Evolutionary conservation across 2,329 filamentous ascomycete species (phyloP), one percentile per base, ranked within the genome.

Genomic region (Teratosphaeria zuluensis): DNA sequence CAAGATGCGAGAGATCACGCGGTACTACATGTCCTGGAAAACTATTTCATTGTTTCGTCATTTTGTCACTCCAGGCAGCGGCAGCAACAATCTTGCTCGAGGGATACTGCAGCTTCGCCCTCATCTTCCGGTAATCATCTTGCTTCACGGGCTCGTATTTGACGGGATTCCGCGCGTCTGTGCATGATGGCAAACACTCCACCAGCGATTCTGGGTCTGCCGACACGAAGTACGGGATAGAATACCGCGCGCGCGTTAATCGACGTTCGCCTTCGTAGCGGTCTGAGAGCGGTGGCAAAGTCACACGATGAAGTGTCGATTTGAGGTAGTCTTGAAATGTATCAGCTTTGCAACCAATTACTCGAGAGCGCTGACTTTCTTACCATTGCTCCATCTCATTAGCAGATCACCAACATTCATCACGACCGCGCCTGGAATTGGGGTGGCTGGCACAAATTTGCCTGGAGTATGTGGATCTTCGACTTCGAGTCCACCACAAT

Each of bases 361-460:
- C 12, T n/a, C 51, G 51, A 28, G 4, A 16, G 14, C 19, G 42
- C 4, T n/a, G n/a, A 38, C 53, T 16, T 4, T 61, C 58, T 51
- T 33, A 59, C 63, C 66, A 56, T 71, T 71, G 46, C 64, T 70
- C 74, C 74, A 76, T 19, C 74, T 62, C 63, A 69, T 72, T 68
- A 76, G 58, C 62, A 76, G 57, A 59, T 76, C 74, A 2, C 73
- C 74, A 0, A 75, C 65, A 58, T 76, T 76, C 24, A 76, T 70
- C 28, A 76, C 61, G 56, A 75, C 69, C 0, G 70, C 66, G 1
- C 63, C 70, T 1, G 66, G 60, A 11, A 75, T 58, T 0, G 73
- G 69, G 12, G 63, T 60, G 3, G 67, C 74, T 3, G 64, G 59
- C 0, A 67, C 58, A 42, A 73, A 76, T 1, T 16, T 59, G 0